Evolutionary conservation across 768 basidiomycete species (phyloP), one percentile per base, ranked within the genome.

Genomic region (Lentinula edodes): DNA sequence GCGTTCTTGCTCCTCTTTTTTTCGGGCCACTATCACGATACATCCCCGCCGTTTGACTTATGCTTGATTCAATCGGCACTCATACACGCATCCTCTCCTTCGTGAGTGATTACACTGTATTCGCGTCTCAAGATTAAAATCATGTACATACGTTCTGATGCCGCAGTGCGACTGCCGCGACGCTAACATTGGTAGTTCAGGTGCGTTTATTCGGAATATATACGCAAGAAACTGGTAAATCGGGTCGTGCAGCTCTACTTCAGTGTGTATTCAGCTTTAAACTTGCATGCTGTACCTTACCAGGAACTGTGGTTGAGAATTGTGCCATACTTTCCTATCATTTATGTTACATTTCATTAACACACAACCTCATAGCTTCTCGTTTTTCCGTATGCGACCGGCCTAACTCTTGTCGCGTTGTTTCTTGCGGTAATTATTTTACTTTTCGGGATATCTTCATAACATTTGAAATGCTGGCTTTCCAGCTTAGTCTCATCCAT

Each of bases 1-100:
- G 74, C 75, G 13, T 76, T 73, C 64, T 64, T 69, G 6, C 62
- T 78, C 42, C 67, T 75, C 18, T 65, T 67, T 36, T 69, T 76
- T 58, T 69, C 72, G 61, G 74, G 73, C 46, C 71, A 74, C 52
- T 70, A 72, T 62, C 65, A 60, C 28, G 53, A 61, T 28, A 55
- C 46, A 0, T 46, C 32, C 10, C 71, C 74, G 15, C 60, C 62
- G 13, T 68, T 63, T 38, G 61, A 54, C 2, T 55, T 75, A 4
- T 77, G 75, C 43, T 62, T 65, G 0, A 65, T 67, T 36, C 75
- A 77, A 43, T 65, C 73, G 18, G 68, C 70, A 8, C 62, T 76
- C 28, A 64, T 74, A 18, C 74, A 77, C 60, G 68, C 72, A 23
- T 69, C 72, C 2, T 72, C 74, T 0, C 70, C 69, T 55, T 58